phyloP scores from a whole-genome alignment of 352 stramenopile species.

The Aphanomyces cochlioides region DNA sequence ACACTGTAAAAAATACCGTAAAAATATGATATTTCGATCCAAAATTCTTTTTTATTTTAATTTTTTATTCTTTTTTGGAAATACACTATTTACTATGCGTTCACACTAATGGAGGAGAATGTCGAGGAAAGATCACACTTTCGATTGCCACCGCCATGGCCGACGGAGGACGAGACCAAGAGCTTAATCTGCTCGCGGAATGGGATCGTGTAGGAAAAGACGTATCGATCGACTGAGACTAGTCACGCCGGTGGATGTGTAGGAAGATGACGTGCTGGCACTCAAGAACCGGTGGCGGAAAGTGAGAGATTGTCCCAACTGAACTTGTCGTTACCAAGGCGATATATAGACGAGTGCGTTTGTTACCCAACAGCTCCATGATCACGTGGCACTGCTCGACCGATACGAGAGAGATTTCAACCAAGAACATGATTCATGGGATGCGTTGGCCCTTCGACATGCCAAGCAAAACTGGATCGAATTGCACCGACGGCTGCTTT shows the following conservation, averaged over 20 bases:
- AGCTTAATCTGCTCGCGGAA: slow-evolving; percentile 2
- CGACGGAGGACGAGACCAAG: slow-evolving; percentile 11
- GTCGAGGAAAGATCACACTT: not conserved
- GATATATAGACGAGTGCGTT: slow-evolving; percentile 20
- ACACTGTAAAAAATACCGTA: not conserved
- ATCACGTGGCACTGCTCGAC: slow-evolving; percentile 10
- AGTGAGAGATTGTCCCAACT: not conserved
- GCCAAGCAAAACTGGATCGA: slow-evolving; percentile 25
- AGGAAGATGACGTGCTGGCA: not conserved
- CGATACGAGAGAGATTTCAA: slow-evolving; percentile 17
- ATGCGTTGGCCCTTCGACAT: not conserved
- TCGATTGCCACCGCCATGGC: too few relatives aligned
- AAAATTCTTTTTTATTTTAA: not conserved
- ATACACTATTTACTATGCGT: not conserved
- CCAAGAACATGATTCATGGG: slow-evolving; percentile 7
- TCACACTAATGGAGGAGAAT: slow-evolving; percentile 1
- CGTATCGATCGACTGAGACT: not conserved
- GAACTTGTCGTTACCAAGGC: not conserved
- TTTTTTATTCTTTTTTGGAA: not conserved
- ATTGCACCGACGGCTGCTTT: slow-evolving; percentile 23
- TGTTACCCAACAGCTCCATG: slow-evolving; percentile 17
- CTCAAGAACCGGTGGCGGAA: not conserved
- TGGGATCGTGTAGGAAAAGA: slow-evolving; percentile 5
- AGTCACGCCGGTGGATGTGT: not conserved
- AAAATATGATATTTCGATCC: slow-evolving; percentile 2